Percentiles rank a stretch among this genome's conserved stretches.
These are phyloP conservation scores for Scleroderma citrinum DNA, from an alignment of 768 basidiomycete genomes.

Conservation along the genomic window DNA sequence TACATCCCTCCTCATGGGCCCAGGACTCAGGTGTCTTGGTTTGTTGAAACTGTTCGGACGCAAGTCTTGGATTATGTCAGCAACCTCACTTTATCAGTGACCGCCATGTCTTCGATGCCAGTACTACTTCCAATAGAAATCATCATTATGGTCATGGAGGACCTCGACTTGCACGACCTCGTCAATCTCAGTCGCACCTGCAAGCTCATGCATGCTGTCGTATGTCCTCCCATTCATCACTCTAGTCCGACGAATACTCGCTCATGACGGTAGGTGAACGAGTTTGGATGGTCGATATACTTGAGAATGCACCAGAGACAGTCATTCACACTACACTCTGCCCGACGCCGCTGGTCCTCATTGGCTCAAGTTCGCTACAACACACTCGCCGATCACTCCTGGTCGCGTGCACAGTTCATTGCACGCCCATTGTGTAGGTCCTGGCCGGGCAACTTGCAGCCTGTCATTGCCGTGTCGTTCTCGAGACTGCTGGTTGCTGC, in stretches of 20 bases:
- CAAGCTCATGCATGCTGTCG: constrained; percentile 32
- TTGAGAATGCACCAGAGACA: constrained; percentile 46
- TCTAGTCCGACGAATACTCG: background rate
- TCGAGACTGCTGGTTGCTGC: constrained; percentile 58
- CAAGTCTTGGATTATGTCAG: background rate
- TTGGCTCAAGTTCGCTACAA: constrained; percentile 44
- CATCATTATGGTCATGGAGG: constrained; percentile 45
- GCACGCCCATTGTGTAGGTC: constrained; percentile 58
- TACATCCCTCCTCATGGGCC: constrained; percentile 82
- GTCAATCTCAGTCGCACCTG: constrained; percentile 25
- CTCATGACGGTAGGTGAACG: constrained; percentile 40
- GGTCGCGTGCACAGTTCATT: constrained; percentile 46
- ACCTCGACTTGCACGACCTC: constrained; percentile 40
- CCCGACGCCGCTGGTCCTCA: constrained; percentile 41
- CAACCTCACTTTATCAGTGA: background rate
- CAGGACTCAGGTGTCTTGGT: constrained; percentile 2
- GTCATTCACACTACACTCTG: constrained; percentile 44
- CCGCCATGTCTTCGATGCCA: background rate
- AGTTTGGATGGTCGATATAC: constrained; percentile 55
- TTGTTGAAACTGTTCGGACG: background rate
- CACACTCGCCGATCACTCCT: constrained; percentile 45
- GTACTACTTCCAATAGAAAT: constrained; percentile 48
- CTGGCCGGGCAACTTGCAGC: constrained; percentile 54
- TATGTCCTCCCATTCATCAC: constrained; percentile 26
- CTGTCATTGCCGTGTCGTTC: constrained; percentile 48